phyloP scores from a whole-genome alignment of 2,329 filamentous ascomycete species.

The Mariannaea elegans region DNA sequence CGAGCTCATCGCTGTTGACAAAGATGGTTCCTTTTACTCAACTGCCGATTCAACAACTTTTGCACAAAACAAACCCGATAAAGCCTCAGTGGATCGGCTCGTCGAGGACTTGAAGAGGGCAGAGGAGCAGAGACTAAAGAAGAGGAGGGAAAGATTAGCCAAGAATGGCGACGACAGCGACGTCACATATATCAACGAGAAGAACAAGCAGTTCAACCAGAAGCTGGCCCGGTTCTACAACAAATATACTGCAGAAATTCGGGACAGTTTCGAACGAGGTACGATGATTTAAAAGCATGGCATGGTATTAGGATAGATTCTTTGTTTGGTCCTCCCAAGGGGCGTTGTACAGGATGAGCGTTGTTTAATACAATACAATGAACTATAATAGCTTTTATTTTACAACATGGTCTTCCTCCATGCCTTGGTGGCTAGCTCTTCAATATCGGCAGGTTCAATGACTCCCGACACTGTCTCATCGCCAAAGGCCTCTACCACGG shows the following conservation, averaged over 20 bases:
- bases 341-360: constrained; percentile 31
- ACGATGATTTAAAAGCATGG: constrained; percentile 80
- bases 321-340: constrained; percentile 20
- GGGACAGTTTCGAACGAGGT: constrained; percentile 96
- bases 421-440: constrained; percentile 79
- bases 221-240: constrained; percentile 97
- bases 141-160: constrained; percentile 80
- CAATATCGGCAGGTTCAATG: constrained; percentile 81
- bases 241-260: constrained; percentile 96
- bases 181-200: constrained; percentile 99
- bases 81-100: constrained; percentile 85
- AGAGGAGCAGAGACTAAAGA: constrained; percentile 86
- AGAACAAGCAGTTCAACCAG: constrained; percentile 99
- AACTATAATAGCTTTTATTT: constrained; percentile 34
- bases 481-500: constrained; percentile 85
- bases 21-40: constrained; percentile 89
- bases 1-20: constrained; percentile 93
- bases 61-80: constrained; percentile 85
- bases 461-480: constrained; percentile 78
- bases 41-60: constrained; percentile 85
- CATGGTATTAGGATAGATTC: constrained; percentile 20
- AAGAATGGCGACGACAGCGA: constrained; percentile 87
- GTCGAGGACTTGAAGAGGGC: constrained; percentile 88
- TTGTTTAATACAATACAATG: background rate
- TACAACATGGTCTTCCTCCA: constrained; percentile 94